phyloP scores from a whole-genome alignment of 139 green algal species.

The Chlamydomonas applanata region DNA sequence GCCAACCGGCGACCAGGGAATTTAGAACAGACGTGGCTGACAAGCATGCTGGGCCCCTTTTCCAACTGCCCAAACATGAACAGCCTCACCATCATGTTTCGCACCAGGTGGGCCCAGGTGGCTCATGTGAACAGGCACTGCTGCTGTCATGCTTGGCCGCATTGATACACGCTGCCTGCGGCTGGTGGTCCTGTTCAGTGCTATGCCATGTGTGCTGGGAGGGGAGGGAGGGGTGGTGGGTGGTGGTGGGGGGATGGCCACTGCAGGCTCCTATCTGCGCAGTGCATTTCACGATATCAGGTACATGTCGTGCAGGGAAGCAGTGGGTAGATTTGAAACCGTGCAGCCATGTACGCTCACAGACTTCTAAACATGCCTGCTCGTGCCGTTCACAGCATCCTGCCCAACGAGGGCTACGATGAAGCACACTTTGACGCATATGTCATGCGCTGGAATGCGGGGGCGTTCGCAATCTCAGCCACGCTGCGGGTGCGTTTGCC shows the following conservation, averaged over 20 bases:
- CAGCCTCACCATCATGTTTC: slow-evolving; percentile 6
- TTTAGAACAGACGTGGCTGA: neutral
- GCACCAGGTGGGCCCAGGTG: slow-evolving; percentile 11
- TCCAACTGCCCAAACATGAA: neutral
- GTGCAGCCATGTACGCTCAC: too few relatives aligned
- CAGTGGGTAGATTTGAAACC: too few relatives aligned
- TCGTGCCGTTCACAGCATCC: too few relatives aligned
- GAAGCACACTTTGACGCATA: slow-evolving; percentile 21
- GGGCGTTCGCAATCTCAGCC: neutral
- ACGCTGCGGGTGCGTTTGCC: neutral
- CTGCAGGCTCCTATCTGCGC: too few relatives aligned
- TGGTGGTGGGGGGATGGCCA: neutral
- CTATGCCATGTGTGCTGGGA: too few relatives aligned
- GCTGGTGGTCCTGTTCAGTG: too few relatives aligned
- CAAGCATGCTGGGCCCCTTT: slow-evolving; percentile 3
- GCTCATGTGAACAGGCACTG: too few relatives aligned
- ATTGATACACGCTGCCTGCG: too few relatives aligned
- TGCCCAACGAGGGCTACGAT: slow-evolving; percentile 23
- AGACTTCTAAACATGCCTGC: too few relatives aligned
- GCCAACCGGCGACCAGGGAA: slow-evolving; percentile 19
- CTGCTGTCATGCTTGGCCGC: too few relatives aligned
- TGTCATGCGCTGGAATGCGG: slow-evolving; percentile 8
- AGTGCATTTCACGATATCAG: too few relatives aligned
- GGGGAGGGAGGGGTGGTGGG: neutral
- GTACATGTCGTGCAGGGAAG: too few relatives aligned